These are phyloP conservation scores for Dactylellina leptospora DNA, from an alignment of 2,329 filamentous ascomycete genomes.

Conservation along the genomic window DNA sequence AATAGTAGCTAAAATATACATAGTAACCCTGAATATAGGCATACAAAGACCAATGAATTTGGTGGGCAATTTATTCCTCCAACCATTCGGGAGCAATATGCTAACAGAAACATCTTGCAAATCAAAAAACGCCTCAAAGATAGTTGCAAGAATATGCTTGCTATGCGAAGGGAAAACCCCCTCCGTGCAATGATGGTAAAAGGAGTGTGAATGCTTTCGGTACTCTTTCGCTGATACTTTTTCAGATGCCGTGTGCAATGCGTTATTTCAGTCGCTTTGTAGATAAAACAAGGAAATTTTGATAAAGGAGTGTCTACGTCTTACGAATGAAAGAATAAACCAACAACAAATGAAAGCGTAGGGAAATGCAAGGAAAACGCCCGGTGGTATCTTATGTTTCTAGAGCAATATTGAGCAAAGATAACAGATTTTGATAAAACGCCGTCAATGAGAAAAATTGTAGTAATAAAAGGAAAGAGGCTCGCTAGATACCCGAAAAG, in stretches of 20 bases:
- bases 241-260: constrained; percentile 28
- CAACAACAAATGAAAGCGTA: not conserved
- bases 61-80: too few relatives aligned
- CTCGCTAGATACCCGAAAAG: constrained; percentile 36
- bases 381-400: constrained; percentile 44
- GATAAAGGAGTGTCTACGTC: constrained; percentile 29
- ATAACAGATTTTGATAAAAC: constrained; percentile 32
- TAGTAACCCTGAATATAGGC: too few relatives aligned
- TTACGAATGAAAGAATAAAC: constrained; percentile 14
- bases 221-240: constrained; percentile 24
- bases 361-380: constrained; percentile 25
- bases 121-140: too few relatives aligned
- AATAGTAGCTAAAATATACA: too few relatives aligned
- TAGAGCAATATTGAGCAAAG: constrained; percentile 19
- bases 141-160: too few relatives aligned
- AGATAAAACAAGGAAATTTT: constrained; percentile 3
- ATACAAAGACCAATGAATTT: too few relatives aligned
- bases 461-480: constrained; percentile 14
- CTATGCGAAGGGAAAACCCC: too few relatives aligned
- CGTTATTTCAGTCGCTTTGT: constrained; percentile 8
- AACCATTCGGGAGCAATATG: too few relatives aligned
- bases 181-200: not conserved
- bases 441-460: constrained; percentile 28
- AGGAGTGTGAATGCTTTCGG: constrained; percentile 20
- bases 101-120: too few relatives aligned